phyloP scores from a whole-genome alignment of 345 rosid genomes.

The Moricandia moricandioides region DNA sequence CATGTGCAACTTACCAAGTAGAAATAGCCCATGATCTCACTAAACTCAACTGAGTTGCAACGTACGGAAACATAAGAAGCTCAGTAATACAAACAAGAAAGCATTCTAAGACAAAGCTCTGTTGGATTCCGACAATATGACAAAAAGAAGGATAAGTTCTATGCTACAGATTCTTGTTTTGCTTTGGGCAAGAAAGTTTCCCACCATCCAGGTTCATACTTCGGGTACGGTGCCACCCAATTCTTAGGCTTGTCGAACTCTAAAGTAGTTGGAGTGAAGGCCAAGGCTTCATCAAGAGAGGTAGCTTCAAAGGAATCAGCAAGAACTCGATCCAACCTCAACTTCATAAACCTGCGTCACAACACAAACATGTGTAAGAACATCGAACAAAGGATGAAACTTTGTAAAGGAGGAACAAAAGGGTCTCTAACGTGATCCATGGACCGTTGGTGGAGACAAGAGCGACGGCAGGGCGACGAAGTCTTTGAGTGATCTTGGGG shows the following conservation, averaged over 20 bases:
- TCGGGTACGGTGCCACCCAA: conserved; percentile 92
- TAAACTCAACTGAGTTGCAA: conserved; percentile 7
- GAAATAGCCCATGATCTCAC: neutral
- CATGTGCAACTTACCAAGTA: neutral
- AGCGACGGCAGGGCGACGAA: conserved; percentile 93
- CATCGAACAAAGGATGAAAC: neutral
- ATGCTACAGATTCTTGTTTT: conserved; percentile 42
- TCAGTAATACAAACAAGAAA: conserved; percentile 11
- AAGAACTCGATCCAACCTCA: conserved; percentile 91
- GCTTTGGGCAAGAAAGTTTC: conserved; percentile 66
- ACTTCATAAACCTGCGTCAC: conserved; percentile 80
- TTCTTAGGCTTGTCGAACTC: conserved; percentile 78
- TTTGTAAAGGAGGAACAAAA: neutral
- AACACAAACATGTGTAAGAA: neutral
- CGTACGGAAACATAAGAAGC: conserved; percentile 9
- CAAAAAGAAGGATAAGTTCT: neutral
- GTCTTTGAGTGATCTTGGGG: conserved; percentile 74
- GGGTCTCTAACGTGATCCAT: conserved; percentile 80
- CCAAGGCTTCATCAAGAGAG: conserved; percentile 72
- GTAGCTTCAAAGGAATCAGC: conserved; percentile 68
- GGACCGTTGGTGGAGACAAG: conserved; percentile 85
- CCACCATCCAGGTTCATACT: conserved; percentile 97
- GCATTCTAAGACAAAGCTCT: conserved; percentile 4
- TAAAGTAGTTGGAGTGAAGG: conserved; percentile 59
- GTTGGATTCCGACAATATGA: neutral